phyloP scores from a whole-genome alignment of 495 filamentous ascomycete species.

The Annulohypoxylon bovei region DNA sequence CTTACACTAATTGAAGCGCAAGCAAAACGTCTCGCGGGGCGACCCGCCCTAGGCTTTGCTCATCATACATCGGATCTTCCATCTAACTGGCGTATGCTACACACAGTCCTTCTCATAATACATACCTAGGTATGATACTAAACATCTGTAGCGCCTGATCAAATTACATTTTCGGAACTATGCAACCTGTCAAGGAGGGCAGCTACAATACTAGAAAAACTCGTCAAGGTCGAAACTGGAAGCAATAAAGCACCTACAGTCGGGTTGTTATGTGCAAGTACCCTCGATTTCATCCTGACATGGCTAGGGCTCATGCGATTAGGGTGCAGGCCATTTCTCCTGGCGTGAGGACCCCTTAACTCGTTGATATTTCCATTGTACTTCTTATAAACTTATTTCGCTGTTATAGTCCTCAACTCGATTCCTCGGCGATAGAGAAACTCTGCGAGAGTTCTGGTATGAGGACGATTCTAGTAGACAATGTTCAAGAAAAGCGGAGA shows the following conservation, averaged over 20 bases:
- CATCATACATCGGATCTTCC: background rate
- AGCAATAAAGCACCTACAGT: slow-evolving; percentile 39
- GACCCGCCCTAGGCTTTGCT: slow-evolving; percentile 60
- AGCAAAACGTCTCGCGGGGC: slow-evolving; percentile 43
- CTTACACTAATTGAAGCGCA: slow-evolving; percentile 57
- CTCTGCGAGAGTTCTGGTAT: slow-evolving; percentile 52
- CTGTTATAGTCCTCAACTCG: slow-evolving; percentile 58
- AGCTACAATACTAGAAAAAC: slow-evolving; percentile 5
- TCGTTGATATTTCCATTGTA: background rate
- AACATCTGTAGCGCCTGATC: slow-evolving; percentile 15
- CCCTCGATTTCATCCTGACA: slow-evolving; percentile 58
- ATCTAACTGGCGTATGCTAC: background rate
- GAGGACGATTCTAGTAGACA: slow-evolving; percentile 16
- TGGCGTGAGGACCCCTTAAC: slow-evolving; percentile 52
- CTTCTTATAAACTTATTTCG: background rate
- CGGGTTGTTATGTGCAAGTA: slow-evolving; percentile 61
- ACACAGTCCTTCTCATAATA: background rate
- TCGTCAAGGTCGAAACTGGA: background rate
- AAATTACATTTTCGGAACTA: slow-evolving; percentile 28
- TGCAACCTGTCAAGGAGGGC: slow-evolving; percentile 20
- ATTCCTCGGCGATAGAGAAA: slow-evolving; percentile 52
- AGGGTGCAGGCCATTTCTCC: slow-evolving; percentile 60
- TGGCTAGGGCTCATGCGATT: slow-evolving; percentile 64
- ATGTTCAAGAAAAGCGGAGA: slow-evolving; percentile 7
- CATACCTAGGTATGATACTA: background rate